phyloP scores from a whole-genome alignment of 768 basidiomycete species.

The Lentinula boryana region DNA sequence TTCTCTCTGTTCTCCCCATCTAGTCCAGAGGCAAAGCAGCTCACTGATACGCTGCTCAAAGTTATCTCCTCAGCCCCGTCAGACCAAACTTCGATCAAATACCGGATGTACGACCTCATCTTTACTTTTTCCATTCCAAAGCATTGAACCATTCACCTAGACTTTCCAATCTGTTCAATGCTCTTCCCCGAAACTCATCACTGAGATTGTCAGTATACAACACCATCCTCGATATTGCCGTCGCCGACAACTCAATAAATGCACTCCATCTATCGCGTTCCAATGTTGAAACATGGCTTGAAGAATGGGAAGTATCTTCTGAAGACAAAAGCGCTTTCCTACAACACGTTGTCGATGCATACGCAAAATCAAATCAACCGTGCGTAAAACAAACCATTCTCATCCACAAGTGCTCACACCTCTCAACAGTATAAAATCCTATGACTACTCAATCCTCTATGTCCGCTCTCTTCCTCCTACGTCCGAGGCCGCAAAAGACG shows the following conservation, averaged over 20 bases:
- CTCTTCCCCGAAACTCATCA: constrained; percentile 58
- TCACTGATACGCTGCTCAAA: constrained; percentile 42
- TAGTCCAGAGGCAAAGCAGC: constrained; percentile 48
- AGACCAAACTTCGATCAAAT: constrained; percentile 55
- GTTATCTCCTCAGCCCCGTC: constrained; percentile 50
- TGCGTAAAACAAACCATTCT: constrained; percentile 27
- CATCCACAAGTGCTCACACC: not conserved
- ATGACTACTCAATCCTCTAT: constrained; percentile 59
- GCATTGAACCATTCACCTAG: constrained; percentile 29
- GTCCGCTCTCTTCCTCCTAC: constrained; percentile 53
- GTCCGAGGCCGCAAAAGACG: constrained; percentile 43
- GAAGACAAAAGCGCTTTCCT: constrained; percentile 64
- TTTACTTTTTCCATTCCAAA: constrained; percentile 8
- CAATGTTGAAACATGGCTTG: constrained; percentile 71
- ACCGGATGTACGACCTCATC: constrained; percentile 57
- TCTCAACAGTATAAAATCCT: constrained; percentile 45
- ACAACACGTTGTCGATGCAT: constrained; percentile 55
- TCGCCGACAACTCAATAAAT: constrained; percentile 54
- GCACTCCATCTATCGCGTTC: constrained; percentile 51
- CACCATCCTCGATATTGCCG: constrained; percentile 54
- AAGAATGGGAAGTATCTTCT: constrained; percentile 63
- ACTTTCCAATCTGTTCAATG: constrained; percentile 79
- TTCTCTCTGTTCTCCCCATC: constrained; percentile 52
- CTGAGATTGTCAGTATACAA: constrained; percentile 60
- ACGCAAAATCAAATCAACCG: constrained; percentile 51